Conservation (phyloP, 1,284 basidiomycete species). For the Cryptococcus amylolentus region DNA sequence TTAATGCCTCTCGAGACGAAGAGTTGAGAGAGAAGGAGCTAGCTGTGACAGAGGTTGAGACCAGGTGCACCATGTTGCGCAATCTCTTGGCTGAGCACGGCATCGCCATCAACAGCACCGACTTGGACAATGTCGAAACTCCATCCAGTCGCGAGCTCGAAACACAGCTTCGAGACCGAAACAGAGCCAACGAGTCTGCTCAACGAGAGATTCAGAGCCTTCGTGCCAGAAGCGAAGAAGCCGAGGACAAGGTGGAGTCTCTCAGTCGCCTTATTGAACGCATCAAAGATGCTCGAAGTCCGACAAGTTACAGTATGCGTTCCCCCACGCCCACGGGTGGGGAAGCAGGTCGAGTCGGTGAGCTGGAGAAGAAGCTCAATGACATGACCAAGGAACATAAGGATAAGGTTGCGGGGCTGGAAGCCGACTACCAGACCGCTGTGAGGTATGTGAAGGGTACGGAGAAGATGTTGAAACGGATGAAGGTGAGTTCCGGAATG, state of each 20-base stretch:
- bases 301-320: slow-evolving; percentile 36
- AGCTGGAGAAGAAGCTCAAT: slow-evolving; percentile 66
- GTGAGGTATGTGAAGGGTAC: slow-evolving; percentile 68
- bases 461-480: slow-evolving; percentile 96
- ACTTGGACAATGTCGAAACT: slow-evolving; percentile 48
- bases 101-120: slow-evolving; percentile 68
- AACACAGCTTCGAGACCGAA: slow-evolving; percentile 66
- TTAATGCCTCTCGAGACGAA: slow-evolving; percentile 65
- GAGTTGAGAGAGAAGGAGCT: slow-evolving; percentile 65
- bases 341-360: slow-evolving; percentile 52
- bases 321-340: slow-evolving; percentile 35
- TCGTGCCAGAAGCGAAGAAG: slow-evolving; percentile 65
- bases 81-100: slow-evolving; percentile 86
- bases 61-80: slow-evolving; percentile 76
- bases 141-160: slow-evolving; percentile 60
- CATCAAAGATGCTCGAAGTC: slow-evolving; percentile 54
- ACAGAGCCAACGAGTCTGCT: slow-evolving; percentile 64
- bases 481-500: slow-evolving; percentile 59
- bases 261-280: slow-evolving; percentile 66
- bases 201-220: slow-evolving; percentile 51
- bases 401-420: slow-evolving; percentile 64
- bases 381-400: slow-evolving; percentile 75
- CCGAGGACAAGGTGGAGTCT: slow-evolving; percentile 63
- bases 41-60: slow-evolving; percentile 66
- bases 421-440: slow-evolving; percentile 80